Evolutionary conservation across 495 filamentous ascomycete genomes (phyloP).

Genomic region (Wilcoxina mikolae): DNA sequence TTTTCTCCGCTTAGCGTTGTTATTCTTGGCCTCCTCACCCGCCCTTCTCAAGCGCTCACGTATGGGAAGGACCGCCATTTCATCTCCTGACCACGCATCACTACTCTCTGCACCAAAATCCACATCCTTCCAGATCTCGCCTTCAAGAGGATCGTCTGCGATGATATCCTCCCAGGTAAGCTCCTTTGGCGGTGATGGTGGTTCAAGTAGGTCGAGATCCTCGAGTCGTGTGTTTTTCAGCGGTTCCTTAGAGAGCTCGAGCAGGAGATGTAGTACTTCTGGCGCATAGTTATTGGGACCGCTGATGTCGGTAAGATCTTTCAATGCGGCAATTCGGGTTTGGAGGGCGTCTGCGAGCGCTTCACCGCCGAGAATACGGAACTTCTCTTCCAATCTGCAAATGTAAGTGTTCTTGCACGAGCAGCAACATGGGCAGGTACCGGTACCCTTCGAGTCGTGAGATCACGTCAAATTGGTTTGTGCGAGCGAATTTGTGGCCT

Average conservation of each 20-base stretch:
- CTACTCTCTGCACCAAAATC: slow-evolving; percentile 50
- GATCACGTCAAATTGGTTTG: slow-evolving; percentile 77
- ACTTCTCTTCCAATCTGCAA: slow-evolving; percentile 60
- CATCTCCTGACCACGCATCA: slow-evolving; percentile 35
- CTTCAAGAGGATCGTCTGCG: slow-evolving; percentile 52
- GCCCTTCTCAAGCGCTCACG: slow-evolving; percentile 3
- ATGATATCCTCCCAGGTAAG: slow-evolving; percentile 66
- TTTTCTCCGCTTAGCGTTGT: slow-evolving; percentile 12
- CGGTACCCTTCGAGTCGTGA: slow-evolving; percentile 50
- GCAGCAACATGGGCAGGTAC: not conserved
- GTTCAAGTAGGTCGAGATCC: slow-evolving; percentile 41
- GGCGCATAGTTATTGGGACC: slow-evolving; percentile 32
- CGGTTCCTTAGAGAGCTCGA: slow-evolving; percentile 72
- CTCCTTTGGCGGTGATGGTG: slow-evolving; percentile 31
- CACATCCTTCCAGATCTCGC: slow-evolving; percentile 64
- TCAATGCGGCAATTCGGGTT: slow-evolving; percentile 39
- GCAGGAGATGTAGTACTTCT: slow-evolving; percentile 63
- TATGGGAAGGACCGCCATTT: slow-evolving; percentile 4
- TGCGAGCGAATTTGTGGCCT: slow-evolving; percentile 49
- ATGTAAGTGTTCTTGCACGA: not conserved
- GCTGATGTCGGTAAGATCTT: slow-evolving; percentile 4
- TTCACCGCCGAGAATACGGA: slow-evolving; percentile 62
- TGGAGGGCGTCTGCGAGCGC: slow-evolving; percentile 63
- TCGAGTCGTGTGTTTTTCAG: slow-evolving; percentile 49
- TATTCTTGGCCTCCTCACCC: slow-evolving; percentile 4